Conservation (phyloP, 768 basidiomycete species). For the Trametes gibbosa region DNA sequence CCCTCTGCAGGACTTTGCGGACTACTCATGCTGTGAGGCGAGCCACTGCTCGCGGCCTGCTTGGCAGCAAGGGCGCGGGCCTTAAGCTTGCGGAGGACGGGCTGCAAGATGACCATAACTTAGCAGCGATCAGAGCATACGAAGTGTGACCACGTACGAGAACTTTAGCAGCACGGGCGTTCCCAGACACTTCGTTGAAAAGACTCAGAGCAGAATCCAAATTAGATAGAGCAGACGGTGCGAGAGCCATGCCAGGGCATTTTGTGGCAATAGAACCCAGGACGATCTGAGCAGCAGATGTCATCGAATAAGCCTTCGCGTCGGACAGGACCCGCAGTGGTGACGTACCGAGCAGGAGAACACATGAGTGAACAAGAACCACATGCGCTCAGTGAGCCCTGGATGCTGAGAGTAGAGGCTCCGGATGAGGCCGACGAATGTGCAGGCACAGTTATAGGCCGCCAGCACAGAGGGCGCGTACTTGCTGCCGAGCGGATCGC, state of each 20-base stretch:
- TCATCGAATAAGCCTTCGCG: neutral
- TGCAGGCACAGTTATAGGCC: constrained; percentile 66
- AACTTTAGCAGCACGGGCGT: constrained; percentile 54
- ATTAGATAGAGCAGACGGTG: constrained; percentile 64
- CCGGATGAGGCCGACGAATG: constrained; percentile 63
- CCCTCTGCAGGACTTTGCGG: constrained; percentile 29
- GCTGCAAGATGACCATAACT: constrained; percentile 35
- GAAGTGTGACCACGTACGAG: constrained; percentile 40
- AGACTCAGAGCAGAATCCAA: constrained; percentile 61
- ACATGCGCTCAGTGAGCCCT: constrained; percentile 64
- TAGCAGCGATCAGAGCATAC: neutral
- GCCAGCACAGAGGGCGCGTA: constrained; percentile 67
- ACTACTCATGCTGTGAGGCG: constrained; percentile 24
- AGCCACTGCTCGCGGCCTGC: constrained; percentile 1
- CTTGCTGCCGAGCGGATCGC: constrained; percentile 67
- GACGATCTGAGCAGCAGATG: constrained; percentile 47
- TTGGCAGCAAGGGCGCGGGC: constrained; percentile 41
- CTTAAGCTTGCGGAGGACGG: constrained; percentile 56
- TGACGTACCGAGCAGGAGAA: constrained; percentile 61
- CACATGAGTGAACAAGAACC: constrained; percentile 71
- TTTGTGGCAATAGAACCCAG: constrained; percentile 68
- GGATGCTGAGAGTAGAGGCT: constrained; percentile 67
- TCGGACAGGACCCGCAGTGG: neutral
- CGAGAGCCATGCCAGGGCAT: constrained; percentile 55
- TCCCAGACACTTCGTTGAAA: constrained; percentile 49